Base-by-base conservation (phyloP, 2,329 filamentous ascomycete species). In the Stagonosporopsis rhizophila region DNA sequence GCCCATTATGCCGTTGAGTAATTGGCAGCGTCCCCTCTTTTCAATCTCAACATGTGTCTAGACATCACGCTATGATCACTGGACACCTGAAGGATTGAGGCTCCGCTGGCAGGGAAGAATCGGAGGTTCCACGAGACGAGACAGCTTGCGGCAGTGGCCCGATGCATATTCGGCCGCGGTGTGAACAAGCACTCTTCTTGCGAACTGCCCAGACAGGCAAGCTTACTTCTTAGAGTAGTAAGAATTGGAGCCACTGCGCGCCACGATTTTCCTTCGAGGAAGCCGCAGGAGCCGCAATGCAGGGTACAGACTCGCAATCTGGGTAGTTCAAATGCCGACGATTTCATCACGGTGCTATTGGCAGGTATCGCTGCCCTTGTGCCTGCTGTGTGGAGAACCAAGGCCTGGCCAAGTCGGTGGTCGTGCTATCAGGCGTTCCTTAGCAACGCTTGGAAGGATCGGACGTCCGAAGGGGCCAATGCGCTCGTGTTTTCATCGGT, bases 101-200 rank as follows among this genome's bases (percentile, higher is more conserved):
- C 53, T 56, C 46, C 37, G 42, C 25, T 37, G 46, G 37, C 35
- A 52, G 38, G 35, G 47, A 42, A 47, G 25, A 42, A 30, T 48
- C 37, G 42, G 53, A 38, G n/a, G 22, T 11, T 37, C 15, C 53
- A 51, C 47, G 53, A 56, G 48, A 47, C 53, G 53, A 52, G 37
- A 6, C 15, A 20, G 2, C 7, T 41, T 30, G 27, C 42, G 37
- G 25, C 23, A n/a, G 28, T 30, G 11, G 20, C 38, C 53, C 41
- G 42, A 39, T 46, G 27, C 22, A 17, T 11, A 19, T 25, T 46
- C 53, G 44, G 53, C 53, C 53, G 53, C 53, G 47, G 53, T 25
- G 30, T 47, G 34, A 6, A 56, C 47, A 56, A 56, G 42, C 53
- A 44, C 47, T 19, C 22, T 34, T 20, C 17, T 56, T 23, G 34